A percentile compares a stretch with the other conserved stretches of the same genome.
Conservation (phyloP, 1,284 basidiomycete species). For the Cystobasidiaceae sp. region DNA sequence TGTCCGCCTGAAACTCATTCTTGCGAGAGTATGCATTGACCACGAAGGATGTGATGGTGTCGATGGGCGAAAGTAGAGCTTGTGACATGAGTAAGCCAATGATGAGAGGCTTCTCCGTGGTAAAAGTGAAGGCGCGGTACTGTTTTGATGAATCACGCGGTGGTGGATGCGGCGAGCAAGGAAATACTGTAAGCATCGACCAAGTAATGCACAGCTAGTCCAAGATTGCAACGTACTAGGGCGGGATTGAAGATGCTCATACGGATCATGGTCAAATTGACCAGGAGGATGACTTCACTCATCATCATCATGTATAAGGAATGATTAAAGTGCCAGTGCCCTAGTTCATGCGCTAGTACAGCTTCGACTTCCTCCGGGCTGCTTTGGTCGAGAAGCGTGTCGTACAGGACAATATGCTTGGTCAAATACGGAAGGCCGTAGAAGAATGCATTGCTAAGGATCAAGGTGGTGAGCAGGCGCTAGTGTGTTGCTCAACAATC, state of each 20-base stretch:
- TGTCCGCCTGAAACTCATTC: conserved; percentile 87
- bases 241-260: conserved; percentile 83
- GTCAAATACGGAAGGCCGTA: conserved; percentile 80
- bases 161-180: too few relatives aligned
- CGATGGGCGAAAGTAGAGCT: conserved; percentile 77
- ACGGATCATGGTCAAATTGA: conserved; percentile 80
- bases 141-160: too few relatives aligned
- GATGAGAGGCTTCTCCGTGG: conserved; percentile 62
- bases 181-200: too few relatives aligned
- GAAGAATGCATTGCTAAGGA: conserved; percentile 52
- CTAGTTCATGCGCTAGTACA: conserved; percentile 82
- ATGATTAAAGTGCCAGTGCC: conserved; percentile 86
- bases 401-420: conserved; percentile 95
- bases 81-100: conserved; percentile 83
- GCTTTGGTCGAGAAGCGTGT: conserved; percentile 88
- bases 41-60: conserved; percentile 66
- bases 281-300: conserved; percentile 78
- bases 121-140: conserved; percentile 6
- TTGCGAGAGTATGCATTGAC: conserved; percentile 74
- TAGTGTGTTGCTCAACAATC: neutral
- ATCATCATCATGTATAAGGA: conserved; percentile 80
- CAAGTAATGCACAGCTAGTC: too few relatives aligned
- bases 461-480: neutral
- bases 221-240: conserved; percentile 75
- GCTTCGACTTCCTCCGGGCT: conserved; percentile 84